phyloP scores from a whole-genome alignment of 345 rosid species.

The Brassica incana region DNA sequence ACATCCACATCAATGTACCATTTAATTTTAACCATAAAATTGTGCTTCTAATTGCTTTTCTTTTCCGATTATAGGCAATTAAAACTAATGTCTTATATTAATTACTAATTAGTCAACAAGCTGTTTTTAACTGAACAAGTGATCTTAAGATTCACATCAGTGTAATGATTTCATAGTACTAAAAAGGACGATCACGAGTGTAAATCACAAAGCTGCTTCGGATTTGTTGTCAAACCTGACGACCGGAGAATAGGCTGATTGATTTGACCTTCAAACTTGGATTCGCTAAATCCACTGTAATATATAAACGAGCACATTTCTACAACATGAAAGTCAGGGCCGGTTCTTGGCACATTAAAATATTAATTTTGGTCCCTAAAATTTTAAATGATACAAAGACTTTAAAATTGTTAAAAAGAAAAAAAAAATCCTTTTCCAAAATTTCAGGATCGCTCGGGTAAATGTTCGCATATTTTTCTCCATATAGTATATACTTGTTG shows the following conservation, averaged over 20 bases:
- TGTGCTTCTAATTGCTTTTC: background rate
- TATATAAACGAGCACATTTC: background rate
- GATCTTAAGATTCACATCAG: background rate
- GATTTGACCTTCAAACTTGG: background rate
- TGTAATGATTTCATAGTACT: background rate
- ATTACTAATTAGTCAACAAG: background rate
- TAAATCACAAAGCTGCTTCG: no score
- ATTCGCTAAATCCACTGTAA: background rate
- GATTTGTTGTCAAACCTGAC: background rate
- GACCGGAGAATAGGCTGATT: background rate
- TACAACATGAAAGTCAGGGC: no score
- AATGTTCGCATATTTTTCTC: background rate
- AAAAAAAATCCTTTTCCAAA: no score
- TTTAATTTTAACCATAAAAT: background rate
- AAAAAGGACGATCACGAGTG: background rate
- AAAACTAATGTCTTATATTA: background rate
- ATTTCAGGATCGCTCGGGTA: no score
- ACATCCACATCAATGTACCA: background rate
- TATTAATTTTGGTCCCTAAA: no score
- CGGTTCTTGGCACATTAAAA: no score
- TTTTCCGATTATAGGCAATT: background rate
- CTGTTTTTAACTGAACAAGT: background rate
- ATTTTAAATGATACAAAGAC: no score
- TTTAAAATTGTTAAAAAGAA: no score
- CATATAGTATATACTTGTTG: background rate